Conservation (phyloP, 225 moss, liverwort and hornwort genomes). For the Climacium dendroides region DNA sequence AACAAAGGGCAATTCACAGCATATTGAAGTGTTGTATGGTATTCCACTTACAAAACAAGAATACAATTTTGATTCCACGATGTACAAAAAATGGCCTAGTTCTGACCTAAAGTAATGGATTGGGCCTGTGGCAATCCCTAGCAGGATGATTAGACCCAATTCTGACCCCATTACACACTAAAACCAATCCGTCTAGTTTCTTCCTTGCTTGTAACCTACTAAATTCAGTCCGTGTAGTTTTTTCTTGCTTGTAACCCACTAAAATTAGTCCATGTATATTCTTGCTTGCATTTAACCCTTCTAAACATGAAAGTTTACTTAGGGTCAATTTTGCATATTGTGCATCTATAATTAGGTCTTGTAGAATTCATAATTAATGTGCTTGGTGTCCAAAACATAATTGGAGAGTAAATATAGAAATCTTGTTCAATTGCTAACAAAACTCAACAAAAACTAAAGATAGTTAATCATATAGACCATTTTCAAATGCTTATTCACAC, state of each 20-base stretch:
- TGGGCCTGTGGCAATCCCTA: neutral
- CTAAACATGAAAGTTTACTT: neutral
- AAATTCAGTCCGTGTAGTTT: no score
- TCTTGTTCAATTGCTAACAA: neutral
- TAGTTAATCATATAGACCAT: neutral
- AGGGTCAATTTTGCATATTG: neutral
- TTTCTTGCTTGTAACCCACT: no score
- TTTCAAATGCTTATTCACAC: neutral
- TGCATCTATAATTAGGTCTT: neutral
- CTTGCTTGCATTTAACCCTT: neutral
- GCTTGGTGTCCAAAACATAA: neutral
- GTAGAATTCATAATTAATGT: neutral
- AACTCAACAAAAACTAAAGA: neutral
- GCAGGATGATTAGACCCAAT: neutral
- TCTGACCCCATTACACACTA: neutral
- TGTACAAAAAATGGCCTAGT: neutral
- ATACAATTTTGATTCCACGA: neutral
- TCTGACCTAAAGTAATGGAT: neutral
- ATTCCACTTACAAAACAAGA: neutral
- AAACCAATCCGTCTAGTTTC: rapidly evolving
- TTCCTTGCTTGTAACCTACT: no score
- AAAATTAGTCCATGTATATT: no score
- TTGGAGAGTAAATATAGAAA: neutral
- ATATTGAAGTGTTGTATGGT: neutral
- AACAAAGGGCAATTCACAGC: neutral